Conservation (phyloP, 2,329 filamentous ascomycete genomes). For the Neocucurbitaria cava region DNA sequence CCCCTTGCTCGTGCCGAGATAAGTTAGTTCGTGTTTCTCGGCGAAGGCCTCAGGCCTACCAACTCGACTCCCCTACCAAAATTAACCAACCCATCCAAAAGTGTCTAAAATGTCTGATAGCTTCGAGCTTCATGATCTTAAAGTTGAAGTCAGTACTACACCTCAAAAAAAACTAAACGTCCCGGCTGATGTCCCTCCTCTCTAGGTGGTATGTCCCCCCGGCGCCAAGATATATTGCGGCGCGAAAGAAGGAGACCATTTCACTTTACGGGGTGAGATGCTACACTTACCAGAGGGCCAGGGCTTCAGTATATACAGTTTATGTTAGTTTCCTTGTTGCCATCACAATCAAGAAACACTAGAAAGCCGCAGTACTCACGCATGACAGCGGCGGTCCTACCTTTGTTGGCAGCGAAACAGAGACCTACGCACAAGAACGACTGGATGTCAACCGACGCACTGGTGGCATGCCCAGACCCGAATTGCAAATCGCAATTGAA, state of each 20-base stretch:
- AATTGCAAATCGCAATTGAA: conserved; percentile 18
- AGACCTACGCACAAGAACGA: conserved; percentile 15
- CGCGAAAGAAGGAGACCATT: conserved; percentile 11
- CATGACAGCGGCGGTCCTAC: conserved; percentile 8
- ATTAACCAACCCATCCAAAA: too few species aligned
- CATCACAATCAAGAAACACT: not conserved
- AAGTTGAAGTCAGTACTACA: conserved; percentile 2
- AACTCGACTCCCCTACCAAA: not conserved
- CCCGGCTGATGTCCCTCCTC: too few species aligned
- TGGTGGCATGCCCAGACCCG: conserved; percentile 17
- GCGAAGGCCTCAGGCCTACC: too few species aligned
- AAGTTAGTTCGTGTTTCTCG: too few species aligned
- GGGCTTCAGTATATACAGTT: conserved; percentile 15
- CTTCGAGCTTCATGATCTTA: conserved; percentile 14
- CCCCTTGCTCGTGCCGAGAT: too few species aligned
- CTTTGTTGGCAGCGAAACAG: conserved; percentile 12
- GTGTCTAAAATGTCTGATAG: conserved; percentile 2
- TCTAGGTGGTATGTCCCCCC: conserved; percentile 9
- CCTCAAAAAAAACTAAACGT: too few species aligned
- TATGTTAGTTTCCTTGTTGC: conserved; percentile 1
- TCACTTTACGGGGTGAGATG: conserved; percentile 17
- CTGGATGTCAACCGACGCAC: conserved; percentile 18
- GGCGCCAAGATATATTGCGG: conserved; percentile 14
- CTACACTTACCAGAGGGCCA: conserved; percentile 10
- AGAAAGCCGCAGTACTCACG: not conserved